Base-by-base conservation (phyloP, 2,329 filamentous ascomycete genomes). In the Xylariaceae sp. region DNA sequence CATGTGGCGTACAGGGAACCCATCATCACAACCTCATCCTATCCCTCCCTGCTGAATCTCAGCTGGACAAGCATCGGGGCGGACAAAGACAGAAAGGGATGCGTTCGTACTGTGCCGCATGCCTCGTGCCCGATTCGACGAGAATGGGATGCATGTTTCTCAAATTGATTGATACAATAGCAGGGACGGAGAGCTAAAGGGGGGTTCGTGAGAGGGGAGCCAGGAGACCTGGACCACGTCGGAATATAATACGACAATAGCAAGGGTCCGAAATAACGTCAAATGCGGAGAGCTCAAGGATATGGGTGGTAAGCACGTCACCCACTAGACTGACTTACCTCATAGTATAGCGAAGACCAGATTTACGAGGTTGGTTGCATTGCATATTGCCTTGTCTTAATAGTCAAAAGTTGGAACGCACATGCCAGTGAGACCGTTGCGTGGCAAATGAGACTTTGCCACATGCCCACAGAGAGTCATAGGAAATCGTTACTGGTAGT, bases 271-370 rank as follows among this genome's bases (percentile, higher is more conserved):
- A 43, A 51, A 53, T 46, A 18, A 42, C 40, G 34, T 49, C 34
- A 52, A 51, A 56, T 58, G 55, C 49, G 53, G 55, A 52, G 55
- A 57, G 55, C 43, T 49, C 47, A 53, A 52, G 55, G 49, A 53
- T 52, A 16, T 34, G 32, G 9, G 13, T 10, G 10, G 32, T 10
- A 26, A 26, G 18, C 5, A 29, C 18, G 42, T 53, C 41, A 21
- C 49, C 48, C 46, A 39, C 47, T 47, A 18, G 15, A 26, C 37
- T 55, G 49, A 57, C 55, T 52, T 34, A n/a, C n/a, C n/a, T n/a
- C n/a, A n/a, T n/a, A n/a, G n/a, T n/a, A n/a, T n/a, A n/a, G n/a
- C n/a, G n/a, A n/a, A n/a, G n/a, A n/a, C n/a, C n/a, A n/a, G n/a
- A n/a, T n/a, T n/a, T n/a, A 15, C 32, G 32, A 34, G 32, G 52